Conservation (phyloP, 1,139 yeast species). For the Schizosaccharomyces versatilis region DNA sequence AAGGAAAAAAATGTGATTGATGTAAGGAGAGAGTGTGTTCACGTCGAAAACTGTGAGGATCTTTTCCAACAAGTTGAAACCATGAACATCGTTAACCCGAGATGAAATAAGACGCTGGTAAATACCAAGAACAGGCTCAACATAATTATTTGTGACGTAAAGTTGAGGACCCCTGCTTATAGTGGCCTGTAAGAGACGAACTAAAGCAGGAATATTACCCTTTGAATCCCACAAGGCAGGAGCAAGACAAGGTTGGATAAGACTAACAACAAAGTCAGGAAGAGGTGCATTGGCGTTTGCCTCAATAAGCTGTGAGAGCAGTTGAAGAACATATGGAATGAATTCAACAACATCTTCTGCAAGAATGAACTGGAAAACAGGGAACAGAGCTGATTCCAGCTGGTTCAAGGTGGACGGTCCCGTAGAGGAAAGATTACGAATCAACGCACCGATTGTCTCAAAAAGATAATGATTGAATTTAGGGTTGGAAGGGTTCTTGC, state of each 20-base stretch:
- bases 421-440: slow-evolving; percentile 27
- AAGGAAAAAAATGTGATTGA: slow-evolving; percentile 53
- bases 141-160: slow-evolving; percentile 19
- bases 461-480: slow-evolving; percentile 74
- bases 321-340: slow-evolving; percentile 77
- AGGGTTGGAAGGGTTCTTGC: slow-evolving; percentile 88
- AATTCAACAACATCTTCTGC: slow-evolving; percentile 83
- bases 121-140: slow-evolving; percentile 75
- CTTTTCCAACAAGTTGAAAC: slow-evolving; percentile 62
- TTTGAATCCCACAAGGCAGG: slow-evolving; percentile 82
- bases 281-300: slow-evolving; percentile 30
- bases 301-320: slow-evolving; percentile 58
- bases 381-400: slow-evolving; percentile 38
- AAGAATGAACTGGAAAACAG: slow-evolving; percentile 43
- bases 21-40: slow-evolving; percentile 28
- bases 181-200: slow-evolving; percentile 54
- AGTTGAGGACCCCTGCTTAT: slow-evolving; percentile 36
- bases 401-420: slow-evolving; percentile 5
- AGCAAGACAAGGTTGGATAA: slow-evolving; percentile 62
- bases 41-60: slow-evolving; percentile 40
- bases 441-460: slow-evolving; percentile 61
- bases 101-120: slow-evolving; percentile 84
- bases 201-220: slow-evolving; percentile 85
- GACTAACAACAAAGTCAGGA: slow-evolving; percentile 41
- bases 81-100: slow-evolving; percentile 53